Percentiles rank a stretch among this genome's conserved stretches.
Conservation (phyloP, 2,329 filamentous ascomycete genomes). For the Aspergillus pseudoviridinutans region DNA sequence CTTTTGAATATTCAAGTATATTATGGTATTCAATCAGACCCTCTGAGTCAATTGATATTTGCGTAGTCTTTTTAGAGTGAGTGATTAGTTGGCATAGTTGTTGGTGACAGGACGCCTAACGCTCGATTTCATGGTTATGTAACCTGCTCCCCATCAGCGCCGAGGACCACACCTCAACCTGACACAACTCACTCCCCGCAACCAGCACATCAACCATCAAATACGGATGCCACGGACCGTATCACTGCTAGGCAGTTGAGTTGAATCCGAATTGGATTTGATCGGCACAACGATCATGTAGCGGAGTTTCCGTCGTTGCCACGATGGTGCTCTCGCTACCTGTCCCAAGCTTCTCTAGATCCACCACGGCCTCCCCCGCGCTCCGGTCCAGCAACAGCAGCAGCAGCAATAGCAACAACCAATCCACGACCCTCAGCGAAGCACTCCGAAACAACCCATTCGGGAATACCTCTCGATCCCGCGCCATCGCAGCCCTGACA, state of each 20-base stretch:
- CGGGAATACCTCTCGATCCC: slow-evolving; percentile 28
- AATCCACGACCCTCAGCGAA: slow-evolving; percentile 38
- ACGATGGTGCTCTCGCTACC: slow-evolving; percentile 39
- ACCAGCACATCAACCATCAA: neutral
- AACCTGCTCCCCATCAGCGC: neutral
- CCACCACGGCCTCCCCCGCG: slow-evolving; percentile 25
- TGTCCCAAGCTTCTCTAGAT: slow-evolving; percentile 33
- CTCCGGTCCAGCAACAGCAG: slow-evolving; percentile 20
- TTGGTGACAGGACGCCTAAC: neutral
- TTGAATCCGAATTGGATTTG: neutral
- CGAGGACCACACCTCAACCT: neutral
- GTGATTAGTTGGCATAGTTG: neutral
- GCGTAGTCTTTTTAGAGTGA: neutral
- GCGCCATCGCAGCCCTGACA: slow-evolving; percentile 15
- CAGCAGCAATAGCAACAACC: slow-evolving; percentile 17
- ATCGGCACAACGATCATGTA: slow-evolving; percentile 28
- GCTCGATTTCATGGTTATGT: neutral
- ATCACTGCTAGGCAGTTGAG: neutral
- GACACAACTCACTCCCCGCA: neutral
- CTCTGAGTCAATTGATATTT: neutral
- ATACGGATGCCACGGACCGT: neutral
- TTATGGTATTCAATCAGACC: neutral
- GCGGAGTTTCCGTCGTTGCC: slow-evolving; percentile 15
- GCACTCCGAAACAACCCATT: slow-evolving; percentile 45
- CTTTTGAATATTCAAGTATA: neutral